These are phyloP conservation scores for Lachancea quebecensis DNA, from an alignment of 805 yeast species.

Conservation along the genomic window DNA sequence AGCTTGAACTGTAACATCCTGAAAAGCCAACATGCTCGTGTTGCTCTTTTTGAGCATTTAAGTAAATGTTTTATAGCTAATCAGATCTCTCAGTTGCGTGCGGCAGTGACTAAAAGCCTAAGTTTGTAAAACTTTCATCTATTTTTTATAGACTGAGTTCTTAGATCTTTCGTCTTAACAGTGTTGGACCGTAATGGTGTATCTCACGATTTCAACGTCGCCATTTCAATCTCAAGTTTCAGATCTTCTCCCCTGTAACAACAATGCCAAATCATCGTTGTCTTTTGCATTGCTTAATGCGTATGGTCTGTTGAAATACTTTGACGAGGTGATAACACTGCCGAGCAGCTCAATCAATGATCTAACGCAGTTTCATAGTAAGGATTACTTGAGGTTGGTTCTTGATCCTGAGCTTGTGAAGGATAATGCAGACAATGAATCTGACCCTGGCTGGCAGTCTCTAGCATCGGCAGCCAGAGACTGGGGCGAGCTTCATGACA, in stretches of 20 bases:
- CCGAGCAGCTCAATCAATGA: slow-evolving; percentile 30
- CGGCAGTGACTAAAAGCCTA: too few relatives aligned
- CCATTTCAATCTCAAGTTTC: slow-evolving; percentile 26
- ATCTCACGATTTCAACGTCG: slow-evolving; percentile 22
- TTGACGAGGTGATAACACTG: slow-evolving; percentile 17
- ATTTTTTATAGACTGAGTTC: too few relatives aligned
- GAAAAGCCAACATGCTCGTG: neutral
- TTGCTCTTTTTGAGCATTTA: neutral
- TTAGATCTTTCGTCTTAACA: too few relatives aligned
- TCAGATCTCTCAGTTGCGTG: neutral
- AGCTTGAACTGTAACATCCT: slow-evolving; percentile 29
- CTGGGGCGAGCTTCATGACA: slow-evolving; percentile 11
- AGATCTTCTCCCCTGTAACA: slow-evolving; percentile 31
- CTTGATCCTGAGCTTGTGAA: slow-evolving; percentile 23
- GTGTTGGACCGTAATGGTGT: slow-evolving; percentile 11
- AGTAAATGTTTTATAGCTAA: neutral
- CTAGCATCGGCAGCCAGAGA: slow-evolving; percentile 11
- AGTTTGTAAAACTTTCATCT: too few relatives aligned
- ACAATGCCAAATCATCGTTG: slow-evolving; percentile 20
- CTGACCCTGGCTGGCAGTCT: slow-evolving; percentile 12
- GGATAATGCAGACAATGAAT: slow-evolving; percentile 15
- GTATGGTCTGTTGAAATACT: slow-evolving; percentile 18
- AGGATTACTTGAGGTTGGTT: slow-evolving; percentile 36
- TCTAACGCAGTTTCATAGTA: slow-evolving; percentile 44
- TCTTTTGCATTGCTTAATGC: slow-evolving; percentile 20